These are phyloP conservation scores for Komagataella ulmi DNA, from an alignment of 805 yeast species.

Conservation along the genomic window DNA sequence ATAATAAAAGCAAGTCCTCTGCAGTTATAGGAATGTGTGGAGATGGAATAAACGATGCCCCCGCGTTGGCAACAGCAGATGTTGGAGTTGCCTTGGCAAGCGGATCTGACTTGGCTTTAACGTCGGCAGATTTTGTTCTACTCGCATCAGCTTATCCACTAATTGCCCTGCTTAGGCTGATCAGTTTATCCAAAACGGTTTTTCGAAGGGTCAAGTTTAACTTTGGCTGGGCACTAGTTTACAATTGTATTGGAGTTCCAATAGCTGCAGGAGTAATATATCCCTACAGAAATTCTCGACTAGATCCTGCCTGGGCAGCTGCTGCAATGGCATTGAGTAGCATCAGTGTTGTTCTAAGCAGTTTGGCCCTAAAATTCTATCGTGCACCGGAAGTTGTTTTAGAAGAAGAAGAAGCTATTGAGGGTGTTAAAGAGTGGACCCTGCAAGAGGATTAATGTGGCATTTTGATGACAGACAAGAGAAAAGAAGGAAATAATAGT, in stretches of 20 bases:
- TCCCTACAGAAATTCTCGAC: conserved; percentile 37
- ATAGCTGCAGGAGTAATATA: conserved; percentile 58
- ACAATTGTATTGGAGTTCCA: conserved; percentile 44
- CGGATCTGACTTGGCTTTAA: conserved; percentile 65
- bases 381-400: conserved; percentile 18
- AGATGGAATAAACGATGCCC: conserved; percentile 78
- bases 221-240: conserved; percentile 46
- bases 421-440: neutral
- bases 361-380: conserved; percentile 36
- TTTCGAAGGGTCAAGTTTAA: conserved; percentile 41
- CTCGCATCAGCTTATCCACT: conserved; percentile 39
- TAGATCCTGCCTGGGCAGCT: conserved; percentile 55
- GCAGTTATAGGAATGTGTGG: conserved; percentile 64
- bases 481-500: too few relatives aligned
- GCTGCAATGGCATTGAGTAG: conserved; percentile 54
- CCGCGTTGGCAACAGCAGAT: conserved; percentile 63
- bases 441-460: neutral
- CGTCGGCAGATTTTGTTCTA: conserved; percentile 62
- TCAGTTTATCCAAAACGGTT: conserved; percentile 36
- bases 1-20: conserved; percentile 6
- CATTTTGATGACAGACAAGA: too few relatives aligned
- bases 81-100: conserved; percentile 68
- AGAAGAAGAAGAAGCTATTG: neutral
- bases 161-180: conserved; percentile 36
- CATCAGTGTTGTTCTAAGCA: conserved; percentile 42